phyloP scores from a whole-genome alignment of 2,329 filamentous ascomycete species.

The Phialocephala sp. region DNA sequence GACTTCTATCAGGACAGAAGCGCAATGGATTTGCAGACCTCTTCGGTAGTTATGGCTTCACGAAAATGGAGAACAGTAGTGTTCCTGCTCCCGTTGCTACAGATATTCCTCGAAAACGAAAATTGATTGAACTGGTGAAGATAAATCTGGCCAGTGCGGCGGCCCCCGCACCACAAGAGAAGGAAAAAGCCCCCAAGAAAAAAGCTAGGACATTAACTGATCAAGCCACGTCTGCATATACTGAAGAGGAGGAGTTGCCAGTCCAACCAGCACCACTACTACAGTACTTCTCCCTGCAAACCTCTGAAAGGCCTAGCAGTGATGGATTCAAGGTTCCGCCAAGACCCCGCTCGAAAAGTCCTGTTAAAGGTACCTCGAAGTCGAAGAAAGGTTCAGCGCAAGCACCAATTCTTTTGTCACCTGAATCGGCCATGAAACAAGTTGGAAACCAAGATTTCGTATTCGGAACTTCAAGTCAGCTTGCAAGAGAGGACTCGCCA shows the following conservation, averaged over 20 bases:
- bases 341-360: conserved; percentile 35
- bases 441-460: conserved; percentile 75
- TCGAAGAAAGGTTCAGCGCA: conserved; percentile 46
- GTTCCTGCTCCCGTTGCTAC: conserved; percentile 25
- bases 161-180: conserved; percentile 52
- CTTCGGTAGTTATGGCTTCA: conserved; percentile 49
- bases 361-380: conserved; percentile 43
- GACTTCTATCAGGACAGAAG: conserved; percentile 19
- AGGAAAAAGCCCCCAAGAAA: conserved; percentile 65
- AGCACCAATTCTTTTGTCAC: conserved; percentile 67
- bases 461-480: conserved; percentile 86
- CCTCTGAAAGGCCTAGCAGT: conserved; percentile 14
- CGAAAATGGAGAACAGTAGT: conserved; percentile 29
- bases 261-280: conserved; percentile 49
- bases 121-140: conserved; percentile 58
- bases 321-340: conserved; percentile 35
- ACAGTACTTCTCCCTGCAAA: conserved; percentile 49
- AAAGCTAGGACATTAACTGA: conserved; percentile 80
- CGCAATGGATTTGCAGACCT: conserved; percentile 44
- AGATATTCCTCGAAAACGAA: conserved; percentile 56
- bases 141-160: conserved; percentile 40
- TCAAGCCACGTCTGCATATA: conserved; percentile 75
- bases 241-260: conserved; percentile 42
- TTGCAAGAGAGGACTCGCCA: conserved; percentile 75
- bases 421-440: conserved; percentile 68